Base-by-base conservation (phyloP, 2,329 filamentous ascomycete species). In the Xylariaceae sp. region DNA sequence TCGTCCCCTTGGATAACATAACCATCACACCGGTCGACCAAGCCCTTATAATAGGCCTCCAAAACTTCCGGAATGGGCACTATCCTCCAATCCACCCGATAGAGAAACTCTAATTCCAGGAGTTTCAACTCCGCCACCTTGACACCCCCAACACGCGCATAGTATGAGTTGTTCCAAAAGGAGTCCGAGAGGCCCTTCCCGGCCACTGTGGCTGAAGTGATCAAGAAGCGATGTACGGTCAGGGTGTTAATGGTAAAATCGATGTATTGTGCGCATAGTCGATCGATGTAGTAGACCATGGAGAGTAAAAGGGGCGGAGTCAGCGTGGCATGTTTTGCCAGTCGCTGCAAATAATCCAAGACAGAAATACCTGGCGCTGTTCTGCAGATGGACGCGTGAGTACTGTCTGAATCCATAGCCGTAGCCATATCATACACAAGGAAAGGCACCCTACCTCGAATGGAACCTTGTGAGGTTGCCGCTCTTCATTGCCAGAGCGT, bases 251-350 rank as follows among this genome's bases (percentile, higher is more conserved):
- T 95, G 34, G 92, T 97, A 73, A 99, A 99, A 51, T 93, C 89
- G 2, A 90, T 89, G 72, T 97, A 99, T 60, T 96, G 80, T 9
- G 90, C 88, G 74, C 93, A 99, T 18, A 99, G 82, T 37, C 92
- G 88, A 76, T 99, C 94, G 69, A 99, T 97, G 71, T 97, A 99
- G 72, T 95, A 99, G 59, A 99, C 94, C 91, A 99, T 97, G 67
- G 92, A 94, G 42, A 99, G 84, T n/a, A 99, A 81, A 54, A 99
- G 88, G 0, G 94, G 93, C 10, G 94, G 92, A 5, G 91, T 92
- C 2, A 99, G 81, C 0, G 93, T 97, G 30, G 94, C 94, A 73
- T 99, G 94, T 60, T 92, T 91, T 23, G 95, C 94, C 59, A 99
- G 81, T 64, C 94, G 88, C 69, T 94, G 89, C 42, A 99, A 82